A percentile compares a stretch with the other conserved stretches of the same genome.
phyloP scores from a whole-genome alignment of 306 rosid genomes.

The Argentina anserina region DNA sequence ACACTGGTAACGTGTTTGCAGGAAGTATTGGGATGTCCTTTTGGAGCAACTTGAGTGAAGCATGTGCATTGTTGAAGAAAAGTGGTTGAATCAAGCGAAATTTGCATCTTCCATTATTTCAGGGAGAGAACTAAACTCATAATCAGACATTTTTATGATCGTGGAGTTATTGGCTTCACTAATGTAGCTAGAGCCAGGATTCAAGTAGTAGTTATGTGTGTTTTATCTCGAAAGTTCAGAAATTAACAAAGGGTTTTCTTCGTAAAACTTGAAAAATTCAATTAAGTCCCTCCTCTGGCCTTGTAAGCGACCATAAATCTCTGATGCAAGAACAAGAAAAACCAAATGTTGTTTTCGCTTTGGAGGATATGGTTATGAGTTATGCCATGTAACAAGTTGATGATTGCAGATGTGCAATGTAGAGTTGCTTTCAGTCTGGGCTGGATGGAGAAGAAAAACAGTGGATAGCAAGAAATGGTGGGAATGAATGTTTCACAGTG shows the following conservation, averaged over 20 bases:
- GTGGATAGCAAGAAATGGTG: constrained; percentile 25
- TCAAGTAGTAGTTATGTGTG: not conserved
- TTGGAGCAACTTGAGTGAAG: not conserved
- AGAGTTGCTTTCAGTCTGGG: constrained; percentile 52
- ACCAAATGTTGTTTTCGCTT: constrained; percentile 18
- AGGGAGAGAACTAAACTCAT: too few species aligned
- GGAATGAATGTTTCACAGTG: constrained; percentile 6
- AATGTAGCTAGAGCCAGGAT: not conserved
- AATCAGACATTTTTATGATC: too few species aligned
- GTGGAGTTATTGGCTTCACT: not conserved
- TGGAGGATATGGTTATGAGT: constrained; percentile 21
- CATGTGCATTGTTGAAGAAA: not conserved
- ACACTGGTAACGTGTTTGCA: constrained; percentile 1
- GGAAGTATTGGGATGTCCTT: not conserved
- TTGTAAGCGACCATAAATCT: constrained; percentile 2
- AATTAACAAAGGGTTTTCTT: not conserved
- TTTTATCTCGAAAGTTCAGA: not conserved
- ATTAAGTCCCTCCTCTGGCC: constrained; percentile 25
- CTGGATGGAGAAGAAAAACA: constrained; percentile 14
- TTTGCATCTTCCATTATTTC: not conserved
- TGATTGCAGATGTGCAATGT: constrained; percentile 11
- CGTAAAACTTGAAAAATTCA: not conserved
- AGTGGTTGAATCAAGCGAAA: not conserved
- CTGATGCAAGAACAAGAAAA: constrained; percentile 8
- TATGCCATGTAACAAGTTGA: constrained; percentile 13